Base-by-base conservation (phyloP, 805 yeast genomes). In the Scheffersomyces ergatensis region DNA sequence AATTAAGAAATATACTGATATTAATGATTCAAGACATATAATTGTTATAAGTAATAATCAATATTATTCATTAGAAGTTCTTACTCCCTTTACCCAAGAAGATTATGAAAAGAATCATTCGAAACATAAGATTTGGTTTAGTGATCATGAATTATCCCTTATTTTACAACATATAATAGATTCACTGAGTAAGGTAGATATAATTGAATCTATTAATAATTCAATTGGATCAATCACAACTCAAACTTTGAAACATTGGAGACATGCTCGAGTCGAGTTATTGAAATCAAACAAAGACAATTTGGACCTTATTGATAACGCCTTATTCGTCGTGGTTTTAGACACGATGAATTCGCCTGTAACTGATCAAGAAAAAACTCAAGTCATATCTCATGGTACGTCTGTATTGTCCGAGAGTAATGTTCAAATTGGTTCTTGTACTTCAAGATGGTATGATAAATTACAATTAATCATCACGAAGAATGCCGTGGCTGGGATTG, bases 371-470 rank as follows among this genome's bases (percentile, higher is more conserved):
- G 81, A 76, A 40, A 74, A 72, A 47, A 72, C 78, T 11, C 60
- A 60, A 40, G 70, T 68, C 17, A 72, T 78, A 11, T 67, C 77
- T 15, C 82, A 78, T 54, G 83, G 83, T 17, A 66, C 77, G 7
- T 67, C 77, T 1, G 51, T 48, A 26, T 64, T 76, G 31, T 65
- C 72, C 24, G 45, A 49, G 1, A 65, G 66, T 8, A 77, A 76
- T 43, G 60, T 74, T 34, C 83, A 78, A 56, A 56, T 67, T 17
- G 83, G 83, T 19, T 69, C 80, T 4, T 78, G 83, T 56, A 75
- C 80, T 13, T 75, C 77, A 35, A 60, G 83, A 40, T 78, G 81
- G 76, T 78, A 78, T 52, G 83, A 78, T 54, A 78, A 78, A 49
- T 59, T 78, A 40, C 81, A 78, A 51, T 55, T 78, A 37, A 65